phyloP scores from a whole-genome alignment of 805 yeast genomes.

The Babjeviella inositovora region DNA sequence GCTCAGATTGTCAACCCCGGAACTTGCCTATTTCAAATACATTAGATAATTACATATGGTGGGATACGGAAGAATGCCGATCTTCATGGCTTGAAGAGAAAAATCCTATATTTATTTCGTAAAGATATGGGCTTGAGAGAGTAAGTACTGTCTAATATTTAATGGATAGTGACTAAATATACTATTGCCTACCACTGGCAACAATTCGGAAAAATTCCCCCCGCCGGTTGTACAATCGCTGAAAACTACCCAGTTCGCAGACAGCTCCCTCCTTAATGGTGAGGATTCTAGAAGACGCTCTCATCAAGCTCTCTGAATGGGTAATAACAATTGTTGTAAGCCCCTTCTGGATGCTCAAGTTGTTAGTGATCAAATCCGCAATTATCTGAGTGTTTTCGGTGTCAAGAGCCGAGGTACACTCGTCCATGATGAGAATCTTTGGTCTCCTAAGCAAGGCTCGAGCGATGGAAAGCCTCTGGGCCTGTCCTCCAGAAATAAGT shows the following conservation, averaged over 20 bases:
- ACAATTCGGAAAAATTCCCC: conserved; percentile 10
- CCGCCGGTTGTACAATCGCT: conserved; percentile 6
- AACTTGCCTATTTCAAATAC: too few relatives aligned
- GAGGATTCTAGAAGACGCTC: conserved; percentile 31
- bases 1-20: too few relatives aligned
- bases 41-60: too few relatives aligned
- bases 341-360: conserved; percentile 10
- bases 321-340: conserved; percentile 40
- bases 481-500: conserved; percentile 77
- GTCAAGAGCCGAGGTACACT: conserved; percentile 82
- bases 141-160: too few relatives aligned
- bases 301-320: conserved; percentile 58
- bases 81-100: too few relatives aligned
- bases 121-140: too few relatives aligned
- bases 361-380: conserved; percentile 23
- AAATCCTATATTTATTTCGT: too few relatives aligned
- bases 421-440: conserved; percentile 55
- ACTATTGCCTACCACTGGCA: background rate
- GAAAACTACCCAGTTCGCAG: conserved; percentile 24
- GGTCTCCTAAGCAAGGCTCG: conserved; percentile 66
- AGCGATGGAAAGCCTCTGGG: conserved; percentile 74
- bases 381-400: conserved; percentile 36
- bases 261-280: conserved; percentile 31
- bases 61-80: too few relatives aligned
- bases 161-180: too few relatives aligned